A percentile compares a stretch with the other conserved stretches of the same genome.
phyloP scores from a whole-genome alignment of 23 red algal species.

The Gracilaria vermiculophylla region DNA sequence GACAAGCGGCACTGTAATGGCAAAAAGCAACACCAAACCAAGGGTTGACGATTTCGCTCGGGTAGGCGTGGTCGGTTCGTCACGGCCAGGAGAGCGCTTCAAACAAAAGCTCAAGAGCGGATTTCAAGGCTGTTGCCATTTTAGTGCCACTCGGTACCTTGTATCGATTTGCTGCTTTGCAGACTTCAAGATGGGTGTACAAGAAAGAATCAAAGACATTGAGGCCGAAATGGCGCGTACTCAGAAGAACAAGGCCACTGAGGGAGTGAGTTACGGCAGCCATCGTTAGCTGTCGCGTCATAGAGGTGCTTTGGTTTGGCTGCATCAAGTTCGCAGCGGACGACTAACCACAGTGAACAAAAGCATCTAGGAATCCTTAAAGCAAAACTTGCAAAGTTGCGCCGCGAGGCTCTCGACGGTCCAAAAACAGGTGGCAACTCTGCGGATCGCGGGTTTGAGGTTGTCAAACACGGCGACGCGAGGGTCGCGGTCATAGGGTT shows the following conservation, averaged over 20 bases:
- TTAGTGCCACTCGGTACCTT: too few species aligned
- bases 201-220: conserved; percentile 95
- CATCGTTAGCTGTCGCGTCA: neutral
- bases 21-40: too few species aligned
- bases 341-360: neutral
- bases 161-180: too few species aligned
- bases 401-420: conserved; percentile 86
- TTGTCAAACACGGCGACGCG: conserved; percentile 92
- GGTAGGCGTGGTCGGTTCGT: too few species aligned
- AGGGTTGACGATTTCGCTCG: too few species aligned
- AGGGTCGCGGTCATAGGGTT: conserved; percentile 94
- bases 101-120: too few species aligned
- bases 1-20: too few species aligned
- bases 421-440: conserved; percentile 67
- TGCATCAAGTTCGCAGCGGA: too few species aligned
- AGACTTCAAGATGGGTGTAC: conserved; percentile 80
- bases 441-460: conserved; percentile 89
- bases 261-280: conserved; percentile 40
- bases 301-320: neutral
- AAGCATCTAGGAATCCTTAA: conserved; percentile 92
- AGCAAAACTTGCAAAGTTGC: conserved; percentile 93
- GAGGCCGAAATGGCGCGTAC: conserved; percentile 90
- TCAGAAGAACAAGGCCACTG: conserved; percentile 99
- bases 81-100: too few species aligned
- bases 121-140: too few species aligned